These are phyloP conservation scores for Solanum hybrid DNA, from an alignment of 305 asterid genomes.

Conservation along the genomic window DNA sequence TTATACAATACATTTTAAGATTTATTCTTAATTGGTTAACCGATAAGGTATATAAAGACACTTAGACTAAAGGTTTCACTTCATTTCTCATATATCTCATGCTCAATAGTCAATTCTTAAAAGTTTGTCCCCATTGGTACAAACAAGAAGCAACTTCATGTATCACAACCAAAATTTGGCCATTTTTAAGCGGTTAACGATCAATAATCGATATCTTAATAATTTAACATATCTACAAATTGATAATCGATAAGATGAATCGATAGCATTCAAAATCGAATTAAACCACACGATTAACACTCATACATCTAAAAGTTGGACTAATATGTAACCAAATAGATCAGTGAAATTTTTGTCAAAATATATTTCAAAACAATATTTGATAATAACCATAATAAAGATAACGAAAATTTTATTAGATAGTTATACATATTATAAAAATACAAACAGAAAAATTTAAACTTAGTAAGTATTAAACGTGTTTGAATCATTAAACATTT, in stretches of 20 bases:
- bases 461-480: neutral
- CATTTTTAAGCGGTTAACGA: neutral
- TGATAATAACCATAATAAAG: neutral
- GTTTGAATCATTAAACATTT: neutral
- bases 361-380: neutral
- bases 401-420: neutral
- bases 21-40: neutral
- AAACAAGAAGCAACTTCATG: neutral
- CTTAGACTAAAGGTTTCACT: neutral
- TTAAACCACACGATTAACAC: fast-evolving
- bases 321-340: neutral
- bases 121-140: neutral
- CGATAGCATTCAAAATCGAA: neutral
- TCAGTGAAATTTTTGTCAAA: neutral
- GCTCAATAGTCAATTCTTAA: neutral
- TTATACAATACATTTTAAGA: neutral
- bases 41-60: neutral
- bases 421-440: neutral
- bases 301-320: neutral
- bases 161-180: neutral
- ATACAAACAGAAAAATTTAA: neutral
- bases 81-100: neutral
- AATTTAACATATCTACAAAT: neutral
- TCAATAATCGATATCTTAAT: neutral
- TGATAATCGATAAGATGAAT: neutral